A percentile compares a stretch with the other conserved stretches of the same genome.
These are phyloP conservation scores for Linaria vulgaris DNA, from an alignment of 257 asterid genomes.

Conservation along the genomic window DNA sequence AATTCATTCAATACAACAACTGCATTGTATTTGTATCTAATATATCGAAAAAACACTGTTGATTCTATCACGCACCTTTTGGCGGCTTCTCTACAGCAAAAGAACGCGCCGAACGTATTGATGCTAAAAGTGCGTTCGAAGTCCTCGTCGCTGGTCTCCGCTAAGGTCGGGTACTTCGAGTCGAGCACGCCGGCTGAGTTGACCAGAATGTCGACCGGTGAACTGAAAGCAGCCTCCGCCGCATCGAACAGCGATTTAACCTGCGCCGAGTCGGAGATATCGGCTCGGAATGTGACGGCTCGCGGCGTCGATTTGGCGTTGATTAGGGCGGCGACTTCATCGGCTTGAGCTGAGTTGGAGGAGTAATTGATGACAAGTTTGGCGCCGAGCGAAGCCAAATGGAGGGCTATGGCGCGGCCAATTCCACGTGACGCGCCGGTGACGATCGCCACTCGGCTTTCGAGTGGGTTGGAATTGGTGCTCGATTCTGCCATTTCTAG, in stretches of 20 bases:
- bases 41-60: too few species aligned
- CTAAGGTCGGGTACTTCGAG: constrained; percentile 46
- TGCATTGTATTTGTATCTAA: too few species aligned
- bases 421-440: constrained; percentile 55
- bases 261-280: constrained; percentile 52
- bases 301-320: constrained; percentile 24
- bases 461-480: too few species aligned
- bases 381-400: constrained; percentile 48
- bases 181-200: constrained; percentile 57
- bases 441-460: constrained; percentile 42
- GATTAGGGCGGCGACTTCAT: constrained; percentile 35
- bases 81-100: constrained; percentile 61
- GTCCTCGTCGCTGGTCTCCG: constrained; percentile 45
- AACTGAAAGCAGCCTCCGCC: constrained; percentile 46
- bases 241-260: constrained; percentile 62
- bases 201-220: constrained; percentile 52
- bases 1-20: too few species aligned
- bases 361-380: constrained; percentile 41
- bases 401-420: constrained; percentile 44
- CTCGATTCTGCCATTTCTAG: too few species aligned
- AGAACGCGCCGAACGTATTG: constrained; percentile 61
- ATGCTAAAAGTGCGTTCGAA: constrained; percentile 54
- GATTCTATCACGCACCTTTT: constrained; percentile 31
- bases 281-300: constrained; percentile 57
- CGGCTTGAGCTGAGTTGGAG: constrained; percentile 41